These are phyloP conservation scores for Ilyonectria mors-panacis DNA, from an alignment of 2,329 filamentous ascomycete species.

Conservation along the genomic window DNA sequence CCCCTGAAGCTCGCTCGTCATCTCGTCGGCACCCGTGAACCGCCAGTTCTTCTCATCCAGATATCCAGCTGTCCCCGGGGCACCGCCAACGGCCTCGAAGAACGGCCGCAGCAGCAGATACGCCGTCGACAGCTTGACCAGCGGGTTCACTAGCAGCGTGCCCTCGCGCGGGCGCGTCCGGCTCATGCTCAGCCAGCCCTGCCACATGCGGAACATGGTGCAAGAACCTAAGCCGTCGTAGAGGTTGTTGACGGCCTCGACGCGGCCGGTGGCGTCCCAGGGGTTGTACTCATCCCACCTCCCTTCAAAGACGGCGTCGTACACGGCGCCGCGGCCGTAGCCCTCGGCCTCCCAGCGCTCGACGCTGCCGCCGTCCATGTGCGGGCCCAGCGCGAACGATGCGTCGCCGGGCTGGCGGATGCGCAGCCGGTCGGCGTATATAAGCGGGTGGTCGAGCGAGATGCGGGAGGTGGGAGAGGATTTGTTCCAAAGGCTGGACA, in stretches of 20 bases:
- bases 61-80: slow-evolving; percentile 49
- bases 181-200: slow-evolving; percentile 90
- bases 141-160: slow-evolving; percentile 85
- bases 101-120: slow-evolving; percentile 90
- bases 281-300: slow-evolving; percentile 87
- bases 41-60: slow-evolving; percentile 72
- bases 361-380: slow-evolving; percentile 81
- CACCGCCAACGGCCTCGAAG: slow-evolving; percentile 70
- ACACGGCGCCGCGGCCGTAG: slow-evolving; percentile 78
- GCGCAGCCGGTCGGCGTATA: slow-evolving; percentile 80
- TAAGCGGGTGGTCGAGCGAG: slow-evolving; percentile 68
- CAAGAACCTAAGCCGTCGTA: slow-evolving; percentile 88
- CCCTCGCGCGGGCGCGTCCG: slow-evolving; percentile 81
- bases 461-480: slow-evolving; percentile 64
- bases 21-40: slow-evolving; percentile 61
- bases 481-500: slow-evolving; percentile 72
- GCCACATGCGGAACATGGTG: slow-evolving; percentile 88
- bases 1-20: slow-evolving; percentile 77
- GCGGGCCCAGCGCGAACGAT: slow-evolving; percentile 79
- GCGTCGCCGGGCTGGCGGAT: slow-evolving; percentile 81
- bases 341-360: slow-evolving; percentile 82
- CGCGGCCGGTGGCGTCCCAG: slow-evolving; percentile 81
- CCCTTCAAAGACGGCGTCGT: slow-evolving; percentile 80
- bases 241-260: slow-evolving; percentile 78
- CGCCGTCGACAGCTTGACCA: slow-evolving; percentile 81